Evolutionary conservation across 2,329 filamentous ascomycete species (phyloP), one percentile per base, ranked within the genome.

Genomic region (Didymella glomerata): DNA sequence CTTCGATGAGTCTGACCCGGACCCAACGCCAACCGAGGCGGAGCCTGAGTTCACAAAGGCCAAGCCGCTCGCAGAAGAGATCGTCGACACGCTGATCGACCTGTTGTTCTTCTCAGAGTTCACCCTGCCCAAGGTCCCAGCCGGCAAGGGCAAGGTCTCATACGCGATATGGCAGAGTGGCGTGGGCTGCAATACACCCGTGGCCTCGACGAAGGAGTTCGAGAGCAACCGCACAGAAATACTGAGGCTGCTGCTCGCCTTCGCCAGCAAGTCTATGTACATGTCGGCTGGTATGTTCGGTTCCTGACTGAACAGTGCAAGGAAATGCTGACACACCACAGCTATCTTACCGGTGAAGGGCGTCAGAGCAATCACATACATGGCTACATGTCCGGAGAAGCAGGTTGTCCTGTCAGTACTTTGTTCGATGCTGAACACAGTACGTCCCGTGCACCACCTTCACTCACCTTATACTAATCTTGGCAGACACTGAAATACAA

Each of bases 111-210:
- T 92, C 76, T 89, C 90, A 9, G 91, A 93, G 54, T 90, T 99
- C 70, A 97, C 94, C 0, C 85, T 97, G 16, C 91, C 94, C 10
- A 86, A 84, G 57, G 85, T 90, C 41, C 84, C 87, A 14, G 84
- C 88, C 56, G 86, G 87, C 53, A 92, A 90, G 72, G 85, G 86
- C 63, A 96, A 95, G 76, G 90, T 97, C 55, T 90, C 90, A 8
- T 97, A 95, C 78, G 90, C 92, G 53, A 98, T 99, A 74, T 99
- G 95, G 95, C 93, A 97, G 80, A 98, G 92, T 73, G 95, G 95
- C 47, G 94, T 99, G 28, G 95, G 95, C 14, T 98, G 94, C 81
- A 96, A 97, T 76, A 91, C 90, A 16, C 87, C 93, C 5, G 88
- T 96, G 68, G 89, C 89, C 10, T 94, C 93, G 3, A 97, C 89